A percentile compares a stretch with the other conserved stretches of the same genome.
These are phyloP conservation scores for Corchorus capsularis DNA, from an alignment of 345 rosid genomes.

Conservation along the genomic window DNA sequence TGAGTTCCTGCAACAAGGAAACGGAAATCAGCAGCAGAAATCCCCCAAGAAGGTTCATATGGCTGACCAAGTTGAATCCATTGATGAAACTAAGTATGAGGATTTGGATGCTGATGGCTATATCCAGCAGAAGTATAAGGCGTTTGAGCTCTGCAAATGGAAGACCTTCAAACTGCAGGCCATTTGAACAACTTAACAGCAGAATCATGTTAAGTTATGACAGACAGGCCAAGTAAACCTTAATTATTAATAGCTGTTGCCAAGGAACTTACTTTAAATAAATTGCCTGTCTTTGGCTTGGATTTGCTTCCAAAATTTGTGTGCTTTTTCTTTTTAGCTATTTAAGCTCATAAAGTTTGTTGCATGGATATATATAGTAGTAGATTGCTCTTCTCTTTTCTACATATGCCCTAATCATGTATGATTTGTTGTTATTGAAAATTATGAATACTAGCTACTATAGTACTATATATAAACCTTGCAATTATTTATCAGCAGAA, in stretches of 20 bases:
- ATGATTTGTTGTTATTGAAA: background rate
- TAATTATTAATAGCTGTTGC: background rate
- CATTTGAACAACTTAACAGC: too few relatives aligned
- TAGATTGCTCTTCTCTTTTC: background rate
- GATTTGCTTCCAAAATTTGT: background rate
- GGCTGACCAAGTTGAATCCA: slow-evolving; percentile 26
- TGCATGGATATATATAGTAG: background rate
- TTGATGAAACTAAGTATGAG: background rate
- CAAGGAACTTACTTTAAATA: slow-evolving; percentile 25
- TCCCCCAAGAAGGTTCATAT: slow-evolving; percentile 44
- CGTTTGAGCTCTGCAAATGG: slow-evolving; percentile 48
- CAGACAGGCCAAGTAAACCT: slow-evolving; percentile 14
- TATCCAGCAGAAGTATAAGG: slow-evolving; percentile 40
- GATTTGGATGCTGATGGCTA: slow-evolving; percentile 35
- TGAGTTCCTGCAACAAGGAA: background rate
- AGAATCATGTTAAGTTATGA: background rate
- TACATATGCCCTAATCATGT: background rate
- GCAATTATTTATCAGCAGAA: background rate
- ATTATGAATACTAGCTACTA: background rate
- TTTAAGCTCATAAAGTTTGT: background rate
- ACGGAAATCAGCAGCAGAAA: slow-evolving; percentile 15
- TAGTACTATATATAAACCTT: background rate
- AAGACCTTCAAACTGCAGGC: slow-evolving; percentile 34
- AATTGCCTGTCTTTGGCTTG: slow-evolving; percentile 24
- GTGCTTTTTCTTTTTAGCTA: background rate